Evolutionary conservation across 2,329 filamentous ascomycete species (phyloP).

Genomic region (Stenocarpella maydis): DNA sequence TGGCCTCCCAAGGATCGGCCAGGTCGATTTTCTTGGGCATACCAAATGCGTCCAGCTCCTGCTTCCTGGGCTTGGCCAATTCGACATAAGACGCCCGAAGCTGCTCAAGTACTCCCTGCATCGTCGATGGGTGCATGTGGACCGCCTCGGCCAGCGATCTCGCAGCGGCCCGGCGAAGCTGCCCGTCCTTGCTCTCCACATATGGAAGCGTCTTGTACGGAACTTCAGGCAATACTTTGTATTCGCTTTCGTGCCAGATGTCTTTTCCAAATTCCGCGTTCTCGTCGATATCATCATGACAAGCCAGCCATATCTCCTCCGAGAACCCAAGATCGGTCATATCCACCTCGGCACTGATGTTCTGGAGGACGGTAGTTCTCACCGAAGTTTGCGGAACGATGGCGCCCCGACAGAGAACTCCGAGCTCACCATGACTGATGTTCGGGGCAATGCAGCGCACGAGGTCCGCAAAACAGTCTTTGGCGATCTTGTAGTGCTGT

Average conservation of each 20-base stretch:
- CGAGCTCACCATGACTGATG: slow-evolving; percentile 76
- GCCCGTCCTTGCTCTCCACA: slow-evolving; percentile 79
- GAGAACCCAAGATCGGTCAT: slow-evolving; percentile 87
- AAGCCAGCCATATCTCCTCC: slow-evolving; percentile 92
- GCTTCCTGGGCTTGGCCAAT: slow-evolving; percentile 81
- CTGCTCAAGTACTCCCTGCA: slow-evolving; percentile 68
- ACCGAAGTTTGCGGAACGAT: slow-evolving; percentile 84
- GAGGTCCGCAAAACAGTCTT: slow-evolving; percentile 88
- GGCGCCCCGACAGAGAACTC: slow-evolving; percentile 77
- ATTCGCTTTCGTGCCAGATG: slow-evolving; percentile 94
- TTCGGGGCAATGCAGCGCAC: slow-evolving; percentile 86
- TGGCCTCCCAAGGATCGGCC: slow-evolving; percentile 87
- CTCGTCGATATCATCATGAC: slow-evolving; percentile 88
- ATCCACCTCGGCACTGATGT: slow-evolving; percentile 90
- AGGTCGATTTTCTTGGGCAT: slow-evolving; percentile 92
- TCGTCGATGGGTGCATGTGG: slow-evolving; percentile 64
- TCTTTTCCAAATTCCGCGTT: slow-evolving; percentile 84
- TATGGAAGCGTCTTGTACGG: slow-evolving; percentile 78
- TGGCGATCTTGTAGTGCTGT: slow-evolving; percentile 94
- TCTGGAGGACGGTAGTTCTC: slow-evolving; percentile 84
- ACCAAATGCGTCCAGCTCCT: slow-evolving; percentile 89
- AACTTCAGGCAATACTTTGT: slow-evolving; percentile 72
- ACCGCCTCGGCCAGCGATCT: slow-evolving; percentile 81
- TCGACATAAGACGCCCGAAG: slow-evolving; percentile 78
- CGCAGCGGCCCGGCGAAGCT: slow-evolving; percentile 84